Evolutionary conservation across 2,329 filamentous ascomycete genomes (phyloP).

Genomic region (Alternaria sp.): DNA sequence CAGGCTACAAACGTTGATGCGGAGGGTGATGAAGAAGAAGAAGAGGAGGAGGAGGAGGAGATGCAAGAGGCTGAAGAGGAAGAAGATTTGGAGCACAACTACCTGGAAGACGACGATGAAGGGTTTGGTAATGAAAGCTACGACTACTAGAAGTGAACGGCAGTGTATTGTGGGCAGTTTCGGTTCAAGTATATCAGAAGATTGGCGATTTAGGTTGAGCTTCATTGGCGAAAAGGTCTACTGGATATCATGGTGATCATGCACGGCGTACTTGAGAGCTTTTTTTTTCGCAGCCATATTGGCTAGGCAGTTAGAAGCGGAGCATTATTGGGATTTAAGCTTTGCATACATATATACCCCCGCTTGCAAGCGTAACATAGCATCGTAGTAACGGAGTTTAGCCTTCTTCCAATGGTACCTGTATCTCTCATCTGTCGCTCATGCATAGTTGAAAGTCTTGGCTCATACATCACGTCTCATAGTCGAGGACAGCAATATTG

Average conservation of each 20-base stretch:
- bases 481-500: neutral
- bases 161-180: neutral
- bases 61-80: slow-evolving; percentile 51
- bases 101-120: slow-evolving; percentile 54
- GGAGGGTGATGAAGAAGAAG: slow-evolving; percentile 30
- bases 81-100: slow-evolving; percentile 51
- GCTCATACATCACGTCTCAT: neutral
- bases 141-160: slow-evolving; percentile 26
- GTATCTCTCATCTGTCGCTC: neutral
- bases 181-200: neutral
- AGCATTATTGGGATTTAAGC: neutral
- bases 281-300: neutral
- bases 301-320: neutral
- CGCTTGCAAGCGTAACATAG: slow-evolving; percentile 18
- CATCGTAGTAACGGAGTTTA: slow-evolving; percentile 17
- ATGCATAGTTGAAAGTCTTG: neutral
- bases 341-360: slow-evolving; percentile 30
- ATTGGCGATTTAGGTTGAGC: slow-evolving; percentile 4
- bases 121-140: slow-evolving; percentile 53
- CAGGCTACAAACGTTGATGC: slow-evolving; percentile 20
- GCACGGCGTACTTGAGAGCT: neutral
- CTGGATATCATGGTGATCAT: neutral
- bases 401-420: neutral
- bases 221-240: slow-evolving; percentile 1
- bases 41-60: slow-evolving; percentile 30